These are phyloP conservation scores for Casuarina cunninghamiana DNA, from an alignment of 306 rosid genomes.

Conservation along the genomic window DNA sequence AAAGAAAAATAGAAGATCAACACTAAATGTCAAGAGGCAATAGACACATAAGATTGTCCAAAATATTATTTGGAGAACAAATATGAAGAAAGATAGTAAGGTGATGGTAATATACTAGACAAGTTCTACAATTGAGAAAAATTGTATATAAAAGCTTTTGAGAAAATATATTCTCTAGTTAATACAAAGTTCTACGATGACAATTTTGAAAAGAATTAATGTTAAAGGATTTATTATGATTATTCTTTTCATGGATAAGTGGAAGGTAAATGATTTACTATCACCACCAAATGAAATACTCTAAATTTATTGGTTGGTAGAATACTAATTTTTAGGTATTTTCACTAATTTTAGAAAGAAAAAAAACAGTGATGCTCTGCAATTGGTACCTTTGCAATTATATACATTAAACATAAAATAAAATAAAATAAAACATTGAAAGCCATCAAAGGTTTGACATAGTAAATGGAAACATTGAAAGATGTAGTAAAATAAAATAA, in stretches of 20 bases:
- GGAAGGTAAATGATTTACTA: neutral
- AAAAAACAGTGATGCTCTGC: conserved; percentile 14
- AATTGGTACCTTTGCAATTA: neutral
- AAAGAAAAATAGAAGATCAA: conserved; percentile 1
- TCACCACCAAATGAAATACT: neutral
- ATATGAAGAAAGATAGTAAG: neutral
- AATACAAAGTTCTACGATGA: neutral
- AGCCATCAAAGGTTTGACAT: too few relatives aligned
- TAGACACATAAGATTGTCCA: neutral
- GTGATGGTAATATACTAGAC: neutral
- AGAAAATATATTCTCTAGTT: neutral
- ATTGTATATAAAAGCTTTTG: neutral
- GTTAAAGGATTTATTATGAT: neutral
- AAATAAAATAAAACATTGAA: too few relatives aligned
- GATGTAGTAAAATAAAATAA: too few relatives aligned
- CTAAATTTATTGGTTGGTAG: neutral
- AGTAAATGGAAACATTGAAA: too few relatives aligned
- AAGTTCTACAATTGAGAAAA: neutral
- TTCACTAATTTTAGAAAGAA: neutral
- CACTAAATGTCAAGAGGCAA: neutral
- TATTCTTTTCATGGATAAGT: neutral
- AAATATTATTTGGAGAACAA: neutral
- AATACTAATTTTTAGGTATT: neutral
- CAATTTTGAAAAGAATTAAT: neutral
- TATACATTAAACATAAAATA: neutral